Percentiles rank a stretch among this genome's conserved stretches.
Conservation (phyloP, 208 protist species). For the Leishmania major region DNA sequence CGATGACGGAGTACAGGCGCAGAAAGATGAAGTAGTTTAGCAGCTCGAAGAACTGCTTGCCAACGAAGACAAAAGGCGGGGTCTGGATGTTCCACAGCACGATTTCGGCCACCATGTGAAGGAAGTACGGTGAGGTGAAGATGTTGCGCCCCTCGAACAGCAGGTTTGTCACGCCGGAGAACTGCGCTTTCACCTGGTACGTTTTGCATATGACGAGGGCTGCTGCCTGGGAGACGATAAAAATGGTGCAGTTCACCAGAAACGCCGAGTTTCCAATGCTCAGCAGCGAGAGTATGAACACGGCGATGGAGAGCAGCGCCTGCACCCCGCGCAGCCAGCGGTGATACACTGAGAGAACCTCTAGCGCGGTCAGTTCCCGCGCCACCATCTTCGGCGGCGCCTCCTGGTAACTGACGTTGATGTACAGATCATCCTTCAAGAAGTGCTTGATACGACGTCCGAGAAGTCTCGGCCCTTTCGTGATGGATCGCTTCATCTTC, state of each 20-base stretch:
- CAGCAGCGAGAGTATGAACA: slow-evolving; percentile 62
- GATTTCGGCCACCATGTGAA: slow-evolving; percentile 65
- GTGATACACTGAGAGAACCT: slow-evolving; percentile 67
- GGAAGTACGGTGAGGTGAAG: slow-evolving; percentile 73
- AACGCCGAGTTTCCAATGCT: slow-evolving; percentile 29
- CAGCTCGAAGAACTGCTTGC: slow-evolving; percentile 49
- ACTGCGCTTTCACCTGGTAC: slow-evolving; percentile 73
- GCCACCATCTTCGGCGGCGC: slow-evolving; percentile 46
- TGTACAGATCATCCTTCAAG: slow-evolving; percentile 65
- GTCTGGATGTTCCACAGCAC: slow-evolving; percentile 76
- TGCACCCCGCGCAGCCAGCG: slow-evolving; percentile 76
- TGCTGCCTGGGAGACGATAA: slow-evolving; percentile 47
- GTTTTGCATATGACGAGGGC: slow-evolving; percentile 59
- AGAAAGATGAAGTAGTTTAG: slow-evolving; percentile 78
- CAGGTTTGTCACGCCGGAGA: slow-evolving; percentile 59
- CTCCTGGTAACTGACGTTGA: slow-evolving; percentile 57
- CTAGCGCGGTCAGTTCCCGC: slow-evolving; percentile 51
- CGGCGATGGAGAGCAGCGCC: slow-evolving; percentile 58
- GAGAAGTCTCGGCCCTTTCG: slow-evolving; percentile 60
- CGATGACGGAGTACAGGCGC: slow-evolving; percentile 65
- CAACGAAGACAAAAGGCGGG: slow-evolving; percentile 56
- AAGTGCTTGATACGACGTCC: slow-evolving; percentile 71
- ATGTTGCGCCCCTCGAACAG: slow-evolving; percentile 63
- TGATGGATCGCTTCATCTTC: slow-evolving; percentile 40
- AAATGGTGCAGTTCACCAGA: slow-evolving; percentile 66